Percentiles rank a stretch among this genome's conserved stretches.
Conservation (phyloP, 495 filamentous ascomycete species). For the Trichoderma gamsii region DNA sequence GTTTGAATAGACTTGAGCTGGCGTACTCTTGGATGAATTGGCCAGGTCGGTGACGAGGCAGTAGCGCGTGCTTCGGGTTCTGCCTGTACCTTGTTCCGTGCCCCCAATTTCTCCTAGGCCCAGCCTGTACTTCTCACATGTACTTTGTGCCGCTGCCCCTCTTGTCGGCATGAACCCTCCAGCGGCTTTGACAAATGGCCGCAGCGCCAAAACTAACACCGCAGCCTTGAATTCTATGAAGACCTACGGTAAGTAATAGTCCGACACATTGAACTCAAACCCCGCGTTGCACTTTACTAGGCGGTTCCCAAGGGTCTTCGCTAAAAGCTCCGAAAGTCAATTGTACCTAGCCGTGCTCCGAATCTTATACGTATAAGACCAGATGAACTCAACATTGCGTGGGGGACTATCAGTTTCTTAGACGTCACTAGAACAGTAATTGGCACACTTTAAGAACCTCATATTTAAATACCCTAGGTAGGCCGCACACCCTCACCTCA, state of each 20-base stretch:
- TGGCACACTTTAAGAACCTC: no score
- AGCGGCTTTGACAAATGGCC: not conserved
- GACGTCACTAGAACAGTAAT: no score
- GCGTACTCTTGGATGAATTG: not conserved
- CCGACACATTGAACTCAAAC: not conserved
- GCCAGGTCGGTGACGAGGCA: conserved; percentile 14
- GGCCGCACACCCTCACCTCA: no score
- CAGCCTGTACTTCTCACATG: not conserved
- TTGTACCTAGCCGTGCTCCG: no score
- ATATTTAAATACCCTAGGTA: no score
- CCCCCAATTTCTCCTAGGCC: no score
- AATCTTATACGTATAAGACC: no score
- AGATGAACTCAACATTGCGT: no score
- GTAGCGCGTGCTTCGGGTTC: not conserved
- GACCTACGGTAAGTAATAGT: not conserved
- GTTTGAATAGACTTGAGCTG: conserved; percentile 4
- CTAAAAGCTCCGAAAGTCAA: no score
- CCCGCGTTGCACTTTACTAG: not conserved
- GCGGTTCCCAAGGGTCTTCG: no score
- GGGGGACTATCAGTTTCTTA: no score
- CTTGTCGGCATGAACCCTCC: not conserved
- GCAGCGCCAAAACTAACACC: not conserved
- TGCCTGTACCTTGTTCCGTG: not conserved
- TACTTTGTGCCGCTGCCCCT: not conserved
- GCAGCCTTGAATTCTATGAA: not conserved